A percentile compares a stretch with the other conserved stretches of the same genome.
Evolutionary conservation across 495 filamentous ascomycete species (phyloP).

Genomic region (Saxophila tyrrhenica): DNA sequence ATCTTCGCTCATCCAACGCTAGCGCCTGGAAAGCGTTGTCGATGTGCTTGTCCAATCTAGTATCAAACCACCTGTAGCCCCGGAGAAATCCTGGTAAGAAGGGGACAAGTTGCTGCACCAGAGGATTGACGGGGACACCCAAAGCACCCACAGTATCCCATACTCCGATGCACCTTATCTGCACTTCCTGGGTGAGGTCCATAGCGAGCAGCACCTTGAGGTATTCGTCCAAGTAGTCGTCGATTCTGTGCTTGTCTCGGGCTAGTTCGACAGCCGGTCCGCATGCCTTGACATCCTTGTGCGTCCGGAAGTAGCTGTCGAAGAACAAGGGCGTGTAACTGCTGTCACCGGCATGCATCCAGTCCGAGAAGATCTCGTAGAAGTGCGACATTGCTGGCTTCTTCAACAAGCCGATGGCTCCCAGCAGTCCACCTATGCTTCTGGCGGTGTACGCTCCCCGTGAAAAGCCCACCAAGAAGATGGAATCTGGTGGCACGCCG

Average conservation of each 20-base stretch:
- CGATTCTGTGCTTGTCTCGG: not conserved
- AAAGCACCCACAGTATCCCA: slow-evolving; percentile 30
- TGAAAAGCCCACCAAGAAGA: slow-evolving; percentile 34
- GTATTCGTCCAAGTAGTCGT: slow-evolving; percentile 11
- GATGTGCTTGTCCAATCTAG: slow-evolving; percentile 16
- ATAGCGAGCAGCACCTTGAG: slow-evolving; percentile 39
- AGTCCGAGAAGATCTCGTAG: slow-evolving; percentile 25
- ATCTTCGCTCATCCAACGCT: slow-evolving; percentile 31
- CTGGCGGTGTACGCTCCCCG: slow-evolving; percentile 32
- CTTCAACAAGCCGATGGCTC: slow-evolving; percentile 29
- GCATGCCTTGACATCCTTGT: not conserved
- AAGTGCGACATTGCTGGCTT: slow-evolving; percentile 18
- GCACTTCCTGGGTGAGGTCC: slow-evolving; percentile 31
- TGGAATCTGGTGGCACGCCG: slow-evolving; percentile 12
- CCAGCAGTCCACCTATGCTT: slow-evolving; percentile 29
- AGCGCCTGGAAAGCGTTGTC: slow-evolving; percentile 28
- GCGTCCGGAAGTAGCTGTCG: slow-evolving; percentile 10
- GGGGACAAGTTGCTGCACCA: slow-evolving; percentile 17
- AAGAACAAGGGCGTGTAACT: slow-evolving; percentile 20
- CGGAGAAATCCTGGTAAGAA: slow-evolving; percentile 20
- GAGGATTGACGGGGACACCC: slow-evolving; percentile 24
- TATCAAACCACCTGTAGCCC: slow-evolving; percentile 21
- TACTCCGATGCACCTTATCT: slow-evolving; percentile 25
- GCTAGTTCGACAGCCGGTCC: not conserved
- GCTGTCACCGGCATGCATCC: slow-evolving; percentile 18